Percentiles rank a stretch among this genome's conserved stretches.
These are phyloP conservation scores for Cucumis cinereus DNA, from an alignment of 306 rosid genomes.

Conservation along the genomic window DNA sequence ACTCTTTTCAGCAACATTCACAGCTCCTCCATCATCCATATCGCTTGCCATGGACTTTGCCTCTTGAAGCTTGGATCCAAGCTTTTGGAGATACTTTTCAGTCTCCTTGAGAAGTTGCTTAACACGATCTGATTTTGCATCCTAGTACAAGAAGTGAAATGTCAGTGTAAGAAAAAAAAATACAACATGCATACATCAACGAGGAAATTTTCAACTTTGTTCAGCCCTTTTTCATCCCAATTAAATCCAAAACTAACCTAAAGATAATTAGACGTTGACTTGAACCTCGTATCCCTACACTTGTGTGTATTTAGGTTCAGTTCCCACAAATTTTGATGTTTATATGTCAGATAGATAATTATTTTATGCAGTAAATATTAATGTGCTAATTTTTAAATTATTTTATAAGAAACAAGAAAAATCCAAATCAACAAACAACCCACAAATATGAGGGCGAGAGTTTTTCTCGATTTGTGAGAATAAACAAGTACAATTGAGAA, in stretches of 20 bases:
- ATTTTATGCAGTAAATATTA: neutral
- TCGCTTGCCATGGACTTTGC: slow-evolving; percentile 68
- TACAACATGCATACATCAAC: neutral
- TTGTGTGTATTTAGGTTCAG: neutral
- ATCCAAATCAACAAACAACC: too few relatives aligned
- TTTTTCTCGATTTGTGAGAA: too few relatives aligned
- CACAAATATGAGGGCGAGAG: too few relatives aligned
- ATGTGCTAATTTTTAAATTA: neutral
- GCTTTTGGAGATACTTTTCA: slow-evolving; percentile 97
- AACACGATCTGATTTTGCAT: slow-evolving; percentile 97
- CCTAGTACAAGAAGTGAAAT: slow-evolving; percentile 33
- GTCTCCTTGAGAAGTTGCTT: slow-evolving; percentile 98
- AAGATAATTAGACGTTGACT: neutral
- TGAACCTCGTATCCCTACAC: neutral
- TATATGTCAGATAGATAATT: neutral
- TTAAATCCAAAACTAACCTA: neutral
- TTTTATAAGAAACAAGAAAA: too few relatives aligned
- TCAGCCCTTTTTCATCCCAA: neutral
- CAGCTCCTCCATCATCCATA: slow-evolving; percentile 46
- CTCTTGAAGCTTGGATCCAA: slow-evolving; percentile 77
- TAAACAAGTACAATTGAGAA: too few relatives aligned
- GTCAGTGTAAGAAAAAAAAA: slow-evolving; percentile 1
- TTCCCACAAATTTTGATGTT: neutral
- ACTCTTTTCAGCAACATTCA: slow-evolving; percentile 37
- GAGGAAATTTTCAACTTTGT: neutral